These are phyloP conservation scores for Zelopaecilomyces penicillatus DNA, from an alignment of 2,329 filamentous ascomycete genomes.

Conservation along the genomic window DNA sequence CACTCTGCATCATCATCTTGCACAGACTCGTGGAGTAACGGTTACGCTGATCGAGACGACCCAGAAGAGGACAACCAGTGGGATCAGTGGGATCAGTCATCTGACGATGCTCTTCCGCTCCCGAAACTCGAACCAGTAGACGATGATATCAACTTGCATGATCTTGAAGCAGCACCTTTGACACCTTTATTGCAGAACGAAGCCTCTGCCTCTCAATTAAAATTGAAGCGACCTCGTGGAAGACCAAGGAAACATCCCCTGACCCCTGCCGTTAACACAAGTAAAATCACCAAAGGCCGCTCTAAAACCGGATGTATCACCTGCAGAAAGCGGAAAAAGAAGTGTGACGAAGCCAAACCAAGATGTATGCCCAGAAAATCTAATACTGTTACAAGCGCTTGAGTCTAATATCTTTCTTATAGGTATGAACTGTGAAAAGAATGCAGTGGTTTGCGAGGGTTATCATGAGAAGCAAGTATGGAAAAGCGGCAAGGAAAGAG, in stretches of 20 bases:
- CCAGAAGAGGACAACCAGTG: slow-evolving; percentile 35
- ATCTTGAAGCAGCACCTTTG: slow-evolving; percentile 37
- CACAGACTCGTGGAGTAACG: slow-evolving; percentile 36
- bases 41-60: slow-evolving; percentile 30
- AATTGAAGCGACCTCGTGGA: slow-evolving; percentile 61
- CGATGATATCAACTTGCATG: slow-evolving; percentile 45
- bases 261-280: slow-evolving; percentile 45
- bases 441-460: slow-evolving; percentile 83
- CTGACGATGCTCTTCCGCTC: slow-evolving; percentile 37
- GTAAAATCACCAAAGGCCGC: slow-evolving; percentile 69
- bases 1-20: slow-evolving; percentile 40
- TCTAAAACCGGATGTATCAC: slow-evolving; percentile 63
- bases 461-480: slow-evolving; percentile 81
- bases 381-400: not conserved
- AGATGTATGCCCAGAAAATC: slow-evolving; percentile 37
- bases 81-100: slow-evolving; percentile 43
- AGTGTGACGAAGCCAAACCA: slow-evolving; percentile 62
- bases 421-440: slow-evolving; percentile 89
- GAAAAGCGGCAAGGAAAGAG: slow-evolving; percentile 74
- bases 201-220: slow-evolving; percentile 24
- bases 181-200: slow-evolving; percentile 13
- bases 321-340: slow-evolving; percentile 62
- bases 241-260: slow-evolving; percentile 75
- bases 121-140: slow-evolving; percentile 52
- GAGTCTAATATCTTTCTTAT: not conserved